Evolutionary conservation across 768 basidiomycete species (phyloP).

Genomic region (Amanita exitialis): DNA sequence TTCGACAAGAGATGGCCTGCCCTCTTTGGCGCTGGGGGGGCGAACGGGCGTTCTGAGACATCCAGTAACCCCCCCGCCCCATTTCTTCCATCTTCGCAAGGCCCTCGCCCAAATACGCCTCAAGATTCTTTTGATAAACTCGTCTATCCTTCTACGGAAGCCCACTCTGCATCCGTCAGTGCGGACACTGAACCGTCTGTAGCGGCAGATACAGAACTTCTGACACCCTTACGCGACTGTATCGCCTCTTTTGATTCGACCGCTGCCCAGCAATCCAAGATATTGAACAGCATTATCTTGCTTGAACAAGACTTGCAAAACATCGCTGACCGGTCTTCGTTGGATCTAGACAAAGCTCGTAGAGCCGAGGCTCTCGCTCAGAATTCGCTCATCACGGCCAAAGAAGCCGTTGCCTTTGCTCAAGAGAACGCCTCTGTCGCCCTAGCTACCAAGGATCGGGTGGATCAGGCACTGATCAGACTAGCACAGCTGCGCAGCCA

Average conservation of each 20-base stretch:
- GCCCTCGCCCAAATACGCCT: too few species aligned
- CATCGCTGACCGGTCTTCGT: conserved; percentile 15
- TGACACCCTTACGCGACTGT: neutral
- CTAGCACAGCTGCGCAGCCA: neutral
- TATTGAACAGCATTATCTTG: neutral
- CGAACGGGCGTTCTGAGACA: too few species aligned
- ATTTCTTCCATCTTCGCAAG: too few species aligned
- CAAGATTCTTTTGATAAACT: neutral
- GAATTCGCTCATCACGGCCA: conserved; percentile 18
- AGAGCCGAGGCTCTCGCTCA: conserved; percentile 19
- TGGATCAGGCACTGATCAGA: neutral
- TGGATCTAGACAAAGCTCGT: conserved; percentile 16
- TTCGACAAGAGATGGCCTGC: too few species aligned
- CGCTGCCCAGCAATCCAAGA: neutral
- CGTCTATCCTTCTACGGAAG: neutral
- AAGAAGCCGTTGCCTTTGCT: conserved; percentile 13
- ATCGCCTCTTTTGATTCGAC: neutral
- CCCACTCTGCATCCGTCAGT: neutral
- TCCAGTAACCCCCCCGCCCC: too few species aligned
- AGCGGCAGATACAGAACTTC: neutral
- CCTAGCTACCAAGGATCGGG: neutral
- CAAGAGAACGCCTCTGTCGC: conserved; percentile 11
- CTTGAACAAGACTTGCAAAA: conserved; percentile 12
- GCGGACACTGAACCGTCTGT: too few species aligned
- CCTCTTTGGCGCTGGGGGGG: too few species aligned